A percentile compares a stretch with the other conserved stretches of the same genome.
These are phyloP conservation scores for Calonectria pauciramosa DNA, from an alignment of 2,329 filamentous ascomycete species.

Conservation along the genomic window DNA sequence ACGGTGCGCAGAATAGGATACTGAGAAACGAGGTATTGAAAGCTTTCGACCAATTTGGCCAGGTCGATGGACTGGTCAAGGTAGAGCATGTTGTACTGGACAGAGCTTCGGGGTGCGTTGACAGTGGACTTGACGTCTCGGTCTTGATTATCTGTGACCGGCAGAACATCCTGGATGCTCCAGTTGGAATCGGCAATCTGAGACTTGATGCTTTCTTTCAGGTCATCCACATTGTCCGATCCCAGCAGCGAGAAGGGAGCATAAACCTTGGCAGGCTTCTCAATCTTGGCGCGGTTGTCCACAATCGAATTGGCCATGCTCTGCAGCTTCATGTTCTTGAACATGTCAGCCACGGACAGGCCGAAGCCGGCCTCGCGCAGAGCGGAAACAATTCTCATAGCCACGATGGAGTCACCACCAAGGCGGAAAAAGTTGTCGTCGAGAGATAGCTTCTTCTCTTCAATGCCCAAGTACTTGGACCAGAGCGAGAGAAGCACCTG, in stretches of 20 bases:
- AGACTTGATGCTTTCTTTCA: constrained; percentile 30
- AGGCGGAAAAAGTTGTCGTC: constrained; percentile 48
- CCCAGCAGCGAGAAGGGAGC: constrained; percentile 38
- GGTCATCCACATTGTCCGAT: constrained; percentile 27
- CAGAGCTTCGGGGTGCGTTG: constrained; percentile 37
- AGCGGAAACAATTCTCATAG: constrained; percentile 46
- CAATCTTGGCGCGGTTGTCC: constrained; percentile 17
- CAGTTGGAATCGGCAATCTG: constrained; percentile 36
- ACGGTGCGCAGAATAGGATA: constrained; percentile 45
- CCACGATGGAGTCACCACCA: constrained; percentile 44
- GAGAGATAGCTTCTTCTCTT: constrained; percentile 40
- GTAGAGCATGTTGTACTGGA: constrained; percentile 48
- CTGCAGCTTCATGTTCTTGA: constrained; percentile 46
- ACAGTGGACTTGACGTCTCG: constrained; percentile 41
- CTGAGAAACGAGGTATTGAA: constrained; percentile 38
- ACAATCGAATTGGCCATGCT: constrained; percentile 39
- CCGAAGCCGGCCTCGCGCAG: constrained; percentile 40
- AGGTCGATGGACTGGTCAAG: constrained; percentile 41
- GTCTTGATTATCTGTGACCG: constrained; percentile 39
- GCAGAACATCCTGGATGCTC: constrained; percentile 40
- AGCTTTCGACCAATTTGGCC: constrained; percentile 32
- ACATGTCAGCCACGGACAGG: constrained; percentile 45
- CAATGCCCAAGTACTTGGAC: constrained; percentile 38
- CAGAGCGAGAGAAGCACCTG: constrained; percentile 35
- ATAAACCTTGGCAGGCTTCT: constrained; percentile 30